Percentiles rank a stretch among this genome's conserved stretches.
phyloP scores from a whole-genome alignment of 1,284 basidiomycete species.

The Marasmius fiardii region DNA sequence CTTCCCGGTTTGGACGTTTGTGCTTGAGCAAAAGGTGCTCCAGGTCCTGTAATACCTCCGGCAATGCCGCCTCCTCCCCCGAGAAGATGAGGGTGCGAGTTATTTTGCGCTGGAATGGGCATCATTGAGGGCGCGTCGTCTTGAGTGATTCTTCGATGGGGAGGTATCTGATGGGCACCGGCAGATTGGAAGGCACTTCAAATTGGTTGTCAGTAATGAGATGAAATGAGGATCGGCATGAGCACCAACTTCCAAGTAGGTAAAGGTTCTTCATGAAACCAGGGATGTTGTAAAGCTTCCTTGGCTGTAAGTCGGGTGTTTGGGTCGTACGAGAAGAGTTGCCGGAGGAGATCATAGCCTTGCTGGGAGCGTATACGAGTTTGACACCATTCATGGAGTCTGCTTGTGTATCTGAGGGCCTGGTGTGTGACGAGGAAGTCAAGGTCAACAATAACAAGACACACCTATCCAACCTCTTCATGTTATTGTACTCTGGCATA shows the following conservation, averaged over 20 bases:
- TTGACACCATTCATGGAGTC: constrained; percentile 78
- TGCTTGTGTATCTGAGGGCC: constrained; percentile 57
- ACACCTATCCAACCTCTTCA: constrained; percentile 77
- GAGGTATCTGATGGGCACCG: constrained; percentile 57
- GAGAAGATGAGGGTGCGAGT: not conserved
- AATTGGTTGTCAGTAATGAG: constrained; percentile 2
- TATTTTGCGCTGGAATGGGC: constrained; percentile 27
- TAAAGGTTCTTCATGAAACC: constrained; percentile 76
- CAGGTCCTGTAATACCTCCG: constrained; percentile 2
- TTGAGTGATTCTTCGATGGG: constrained; percentile 70
- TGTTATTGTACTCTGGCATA: constrained; percentile 85
- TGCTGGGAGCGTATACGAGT: constrained; percentile 54
- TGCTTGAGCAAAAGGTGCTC: constrained; percentile 10
- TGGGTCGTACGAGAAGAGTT: constrained; percentile 90
- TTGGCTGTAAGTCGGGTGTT: constrained; percentile 81
- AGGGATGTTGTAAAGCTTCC: constrained; percentile 77
- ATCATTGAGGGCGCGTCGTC: constrained; percentile 80
- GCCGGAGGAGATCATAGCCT: constrained; percentile 82
- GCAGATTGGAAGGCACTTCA: constrained; percentile 62
- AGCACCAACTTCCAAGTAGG: constrained; percentile 72
- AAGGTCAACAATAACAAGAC: constrained; percentile 27
- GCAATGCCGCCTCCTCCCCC: not conserved
- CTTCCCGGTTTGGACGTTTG: constrained; percentile 6
- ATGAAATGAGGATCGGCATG: constrained; percentile 1
- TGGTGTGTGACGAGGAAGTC: not conserved